Evolutionary conservation across 1,139 yeast species (phyloP).

Genomic region (Lodderomyces elongisporus): DNA sequence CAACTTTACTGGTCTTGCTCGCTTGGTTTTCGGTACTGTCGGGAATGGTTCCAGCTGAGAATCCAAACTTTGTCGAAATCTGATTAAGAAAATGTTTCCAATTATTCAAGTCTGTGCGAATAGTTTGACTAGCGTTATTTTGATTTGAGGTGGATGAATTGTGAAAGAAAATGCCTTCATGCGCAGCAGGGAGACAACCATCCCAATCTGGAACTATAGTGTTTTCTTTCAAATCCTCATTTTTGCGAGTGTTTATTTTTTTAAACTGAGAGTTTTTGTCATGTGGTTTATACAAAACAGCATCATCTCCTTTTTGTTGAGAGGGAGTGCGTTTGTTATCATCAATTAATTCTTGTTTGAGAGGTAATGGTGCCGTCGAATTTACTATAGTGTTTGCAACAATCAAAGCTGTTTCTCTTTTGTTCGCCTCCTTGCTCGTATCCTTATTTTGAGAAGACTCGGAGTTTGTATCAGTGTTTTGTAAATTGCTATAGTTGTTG

Average conservation of each 20-base stretch:
- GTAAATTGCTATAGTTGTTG: too few relatives aligned
- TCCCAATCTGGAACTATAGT: slow-evolving; percentile 44
- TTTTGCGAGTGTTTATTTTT: slow-evolving; percentile 43
- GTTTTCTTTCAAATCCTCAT: slow-evolving; percentile 39
- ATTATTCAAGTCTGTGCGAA: slow-evolving; percentile 25
- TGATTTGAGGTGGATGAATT: slow-evolving; percentile 24
- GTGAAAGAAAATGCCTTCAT: slow-evolving; percentile 9
- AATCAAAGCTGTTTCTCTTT: slow-evolving; percentile 6
- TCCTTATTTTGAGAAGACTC: too few relatives aligned
- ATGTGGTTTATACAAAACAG: slow-evolving; percentile 45
- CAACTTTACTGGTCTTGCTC: slow-evolving; percentile 20
- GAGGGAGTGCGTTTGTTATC: slow-evolving; percentile 27
- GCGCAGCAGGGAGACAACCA: slow-evolving; percentile 33
- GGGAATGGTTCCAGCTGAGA: slow-evolving; percentile 27
- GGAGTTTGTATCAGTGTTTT: too few relatives aligned
- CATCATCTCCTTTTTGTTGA: slow-evolving; percentile 29
- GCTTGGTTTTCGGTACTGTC: slow-evolving; percentile 11
- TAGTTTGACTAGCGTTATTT: slow-evolving; percentile 12
- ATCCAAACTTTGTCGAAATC: slow-evolving; percentile 36
- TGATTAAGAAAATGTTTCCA: slow-evolving; percentile 37
- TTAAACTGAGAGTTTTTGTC: slow-evolving; percentile 38
- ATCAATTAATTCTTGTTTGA: slow-evolving; percentile 13
- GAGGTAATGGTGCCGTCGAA: slow-evolving; percentile 25
- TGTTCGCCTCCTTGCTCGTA: slow-evolving; percentile 10
- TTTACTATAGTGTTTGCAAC: slow-evolving; percentile 31